Evolutionary conservation across 345 rosid species (phyloP).

Genomic region (Lumnitzera racemosa): DNA sequence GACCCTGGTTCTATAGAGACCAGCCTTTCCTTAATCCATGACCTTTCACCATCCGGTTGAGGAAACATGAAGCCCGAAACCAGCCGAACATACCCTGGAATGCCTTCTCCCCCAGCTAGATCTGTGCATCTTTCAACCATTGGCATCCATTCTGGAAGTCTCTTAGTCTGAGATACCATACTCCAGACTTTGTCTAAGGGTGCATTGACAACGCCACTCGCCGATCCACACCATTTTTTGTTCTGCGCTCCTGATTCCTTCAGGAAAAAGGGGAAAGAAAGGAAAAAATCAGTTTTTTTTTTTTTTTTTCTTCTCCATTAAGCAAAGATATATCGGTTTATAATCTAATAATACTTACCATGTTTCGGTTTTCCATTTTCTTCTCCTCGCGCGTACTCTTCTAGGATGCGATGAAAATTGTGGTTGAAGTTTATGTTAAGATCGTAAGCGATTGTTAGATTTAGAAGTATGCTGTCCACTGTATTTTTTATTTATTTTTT

Average conservation of each 20-base stretch:
- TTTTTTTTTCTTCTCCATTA: too few species aligned
- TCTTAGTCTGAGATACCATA: conserved; percentile 36
- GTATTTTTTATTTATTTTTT: background rate
- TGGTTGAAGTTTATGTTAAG: too few species aligned
- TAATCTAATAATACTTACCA: too few species aligned
- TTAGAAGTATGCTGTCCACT: too few species aligned
- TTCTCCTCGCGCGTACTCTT: too few species aligned
- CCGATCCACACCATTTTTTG: conserved; percentile 38
- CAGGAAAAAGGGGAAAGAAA: background rate
- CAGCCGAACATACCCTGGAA: conserved; percentile 32
- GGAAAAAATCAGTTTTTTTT: too few species aligned
- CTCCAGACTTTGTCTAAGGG: conserved; percentile 36
- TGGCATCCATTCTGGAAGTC: conserved; percentile 46
- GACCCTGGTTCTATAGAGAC: conserved; percentile 32
- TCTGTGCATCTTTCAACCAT: conserved; percentile 48
- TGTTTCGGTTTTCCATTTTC: too few species aligned
- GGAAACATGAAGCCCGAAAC: conserved; percentile 58
- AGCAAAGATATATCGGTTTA: too few species aligned
- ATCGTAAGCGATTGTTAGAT: too few species aligned
- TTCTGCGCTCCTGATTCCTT: conserved; percentile 21
- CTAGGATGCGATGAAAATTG: too few species aligned
- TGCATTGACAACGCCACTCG: conserved; percentile 37
- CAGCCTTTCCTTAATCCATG: conserved; percentile 53
- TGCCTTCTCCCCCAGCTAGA: conserved; percentile 37
- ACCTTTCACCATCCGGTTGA: conserved; percentile 42